Evolutionary conservation across 1,284 basidiomycete species (phyloP), one percentile per base, ranked within the genome.

Genomic region (Microstroma glucosiphilum): DNA sequence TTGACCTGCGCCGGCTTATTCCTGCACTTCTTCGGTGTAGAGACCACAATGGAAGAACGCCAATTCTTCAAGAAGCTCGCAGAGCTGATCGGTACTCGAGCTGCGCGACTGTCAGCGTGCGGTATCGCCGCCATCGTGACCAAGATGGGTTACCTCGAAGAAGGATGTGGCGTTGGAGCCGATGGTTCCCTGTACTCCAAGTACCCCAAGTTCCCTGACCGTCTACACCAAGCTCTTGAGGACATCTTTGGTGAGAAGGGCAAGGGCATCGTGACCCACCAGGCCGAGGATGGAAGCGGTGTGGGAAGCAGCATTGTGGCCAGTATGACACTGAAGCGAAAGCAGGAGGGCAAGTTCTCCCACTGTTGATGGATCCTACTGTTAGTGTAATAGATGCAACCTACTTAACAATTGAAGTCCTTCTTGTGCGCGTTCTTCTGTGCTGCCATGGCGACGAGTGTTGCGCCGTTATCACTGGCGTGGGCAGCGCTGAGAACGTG

Each of bases 1-100:
- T 85, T 97, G 58, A 96, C 93, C 84, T 86, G 92, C 75, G 91
- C 94, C 71, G 93, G 94, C 59, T 91, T 98, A 71, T 97, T 98
- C 82, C 87, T 69, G 15, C 75, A 77, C 72, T 78, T 78, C 55
- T 81, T 79, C 60, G 68, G 70, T 17, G 65, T 78, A 51, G 75
- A 78, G 60, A 78, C 76, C 1, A 75, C 72, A 25, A 60, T 72
- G 40, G 68, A 72, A 60, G 76, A 78, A 70, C 66, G 76, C 37
- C 61, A 70, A 30, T 78, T 78, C 65, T 75, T 78, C 70, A 66
- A 68, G 58, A 87, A 90, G 6, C 86, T 97, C 26, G 80, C 80
- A 13, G 88, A 88, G 73, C 84, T 96, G 42, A 76, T 78, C 62
- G 76, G 76, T 26, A 76, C 73, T 19, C 66, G 76, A n/a, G 71